Evolutionary conservation across 495 filamentous ascomycete species (phyloP), one percentile per base, ranked within the genome.

Genomic region (Daldinia caldariorum): DNA sequence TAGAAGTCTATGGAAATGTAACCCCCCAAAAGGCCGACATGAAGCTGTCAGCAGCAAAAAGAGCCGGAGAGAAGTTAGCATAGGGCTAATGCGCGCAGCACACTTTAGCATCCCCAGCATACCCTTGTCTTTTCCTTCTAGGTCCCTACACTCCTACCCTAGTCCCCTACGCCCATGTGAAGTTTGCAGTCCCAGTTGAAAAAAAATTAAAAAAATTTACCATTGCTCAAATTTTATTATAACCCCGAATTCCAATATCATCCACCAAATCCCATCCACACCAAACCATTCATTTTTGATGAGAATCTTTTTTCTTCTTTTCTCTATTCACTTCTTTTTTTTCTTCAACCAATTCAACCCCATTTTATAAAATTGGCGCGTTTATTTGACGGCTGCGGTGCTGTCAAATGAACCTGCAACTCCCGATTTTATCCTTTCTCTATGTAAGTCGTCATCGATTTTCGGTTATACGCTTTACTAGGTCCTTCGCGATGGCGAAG

Each of bases 341-440:
- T 69, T 26, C 3, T 26, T 37, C 67, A 67, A 71, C 62, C 66
- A 76, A 68, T 63, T 32, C 51, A 65, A 0, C 58, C 37, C 37
- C 37, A 66, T 59, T 66, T 66, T 67, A 61, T 54, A 64, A n/a
- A 18, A 72, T 63, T 76, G 71, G 86, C 86, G 86, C 85, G 86
- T 90, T 89, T 83, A 79, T 85, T 88, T 88, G 86, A 82, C 86
- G 85, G 83, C 86, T 83, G 72, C 38, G 63, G 61, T 77, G 86
- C 85, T 86, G 85, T 88, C 86, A 88, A 88, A 87, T 89, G 88
- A 90, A 89, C 86, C 87, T 90, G 86, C 88, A 86, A 77, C 81
- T 74, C 78, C 76, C 75, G 71, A 76, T 80, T 66, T 56, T 73
- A 71, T 60, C 74, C 69, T 80, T 77, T 76, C 76, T 78, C 77